Evolutionary conservation across 1,284 basidiomycete species (phyloP).

Genomic region (Cryptococcus depauperatus): DNA sequence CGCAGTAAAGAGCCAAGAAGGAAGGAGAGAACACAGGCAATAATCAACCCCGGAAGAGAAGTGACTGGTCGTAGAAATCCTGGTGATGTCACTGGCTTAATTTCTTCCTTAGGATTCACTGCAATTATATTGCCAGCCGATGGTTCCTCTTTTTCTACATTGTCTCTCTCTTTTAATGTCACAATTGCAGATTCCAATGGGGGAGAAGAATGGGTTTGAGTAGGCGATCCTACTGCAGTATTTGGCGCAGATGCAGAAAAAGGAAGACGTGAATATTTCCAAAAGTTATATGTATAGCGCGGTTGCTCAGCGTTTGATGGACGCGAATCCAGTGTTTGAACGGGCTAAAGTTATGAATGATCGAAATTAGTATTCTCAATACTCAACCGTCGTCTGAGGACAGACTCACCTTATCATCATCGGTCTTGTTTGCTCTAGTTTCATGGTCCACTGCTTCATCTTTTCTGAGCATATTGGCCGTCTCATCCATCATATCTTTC

Average conservation of each 20-base stretch:
- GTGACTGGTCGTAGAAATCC: conserved; percentile 17
- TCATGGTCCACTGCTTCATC: not conserved
- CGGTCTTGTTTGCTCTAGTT: not conserved
- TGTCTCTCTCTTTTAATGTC: not conserved
- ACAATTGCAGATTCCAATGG: not conserved
- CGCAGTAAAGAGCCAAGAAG: conserved; percentile 82
- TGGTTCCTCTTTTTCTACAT: no score
- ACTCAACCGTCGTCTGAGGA: not conserved
- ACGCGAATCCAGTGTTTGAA: conserved; percentile 6
- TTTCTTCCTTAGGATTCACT: no score
- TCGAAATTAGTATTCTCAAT: not conserved
- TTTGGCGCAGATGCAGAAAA: conserved; percentile 16
- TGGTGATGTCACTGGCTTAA: no score
- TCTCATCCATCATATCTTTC: conserved; percentile 7
- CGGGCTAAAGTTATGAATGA: conserved; percentile 1
- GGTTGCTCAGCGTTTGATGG: conserved; percentile 6
- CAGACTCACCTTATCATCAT: conserved; percentile 10
- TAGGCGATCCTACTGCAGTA: conserved; percentile 12
- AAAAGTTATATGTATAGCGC: conserved; percentile 16
- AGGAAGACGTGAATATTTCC: conserved; percentile 16
- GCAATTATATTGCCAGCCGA: no score
- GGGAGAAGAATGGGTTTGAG: conserved; percentile 3
- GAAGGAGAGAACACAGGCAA: conserved; percentile 79
- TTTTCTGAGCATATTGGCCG: not conserved
- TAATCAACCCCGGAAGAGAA: conserved; percentile 51